phyloP scores from a whole-genome alignment of 305 asterid genomes.

The Solanum hybrid region DNA sequence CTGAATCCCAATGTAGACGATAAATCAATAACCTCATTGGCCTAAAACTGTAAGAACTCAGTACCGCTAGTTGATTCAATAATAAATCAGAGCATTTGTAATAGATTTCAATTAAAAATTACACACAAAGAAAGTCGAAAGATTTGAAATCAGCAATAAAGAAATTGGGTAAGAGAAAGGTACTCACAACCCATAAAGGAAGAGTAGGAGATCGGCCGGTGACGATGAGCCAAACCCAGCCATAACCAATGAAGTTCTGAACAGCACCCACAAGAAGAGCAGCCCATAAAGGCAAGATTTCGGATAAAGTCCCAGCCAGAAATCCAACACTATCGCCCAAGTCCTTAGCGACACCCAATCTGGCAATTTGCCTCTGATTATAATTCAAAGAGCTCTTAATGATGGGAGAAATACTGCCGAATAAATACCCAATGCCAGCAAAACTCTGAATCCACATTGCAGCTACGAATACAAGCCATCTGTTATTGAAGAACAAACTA shows the following conservation, averaged over 20 bases:
- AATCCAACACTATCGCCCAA: constrained; percentile 48
- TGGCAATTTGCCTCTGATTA: constrained; percentile 32
- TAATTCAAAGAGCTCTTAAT: constrained; percentile 32
- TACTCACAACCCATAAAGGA: constrained; percentile 42
- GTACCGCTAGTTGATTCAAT: not conserved
- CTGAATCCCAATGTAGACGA: not conserved
- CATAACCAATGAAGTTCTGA: constrained; percentile 38
- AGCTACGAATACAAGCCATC: constrained; percentile 48
- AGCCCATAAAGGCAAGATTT: constrained; percentile 42
- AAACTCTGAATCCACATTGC: constrained; percentile 53
- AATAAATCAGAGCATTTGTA: not conserved
- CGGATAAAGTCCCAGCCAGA: constrained; percentile 41
- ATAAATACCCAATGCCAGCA: constrained; percentile 43
- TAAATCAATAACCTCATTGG: not conserved
- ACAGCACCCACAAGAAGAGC: constrained; percentile 42
- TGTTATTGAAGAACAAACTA: constrained; percentile 20
- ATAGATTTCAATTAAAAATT: not conserved
- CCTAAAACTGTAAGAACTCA: not conserved
- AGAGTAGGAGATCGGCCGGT: constrained; percentile 31
- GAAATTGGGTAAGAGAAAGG: not conserved
- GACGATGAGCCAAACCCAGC: constrained; percentile 48
- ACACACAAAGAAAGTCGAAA: not conserved
- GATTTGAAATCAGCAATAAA: not conserved
- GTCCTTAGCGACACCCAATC: constrained; percentile 46
- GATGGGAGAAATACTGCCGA: constrained; percentile 38